A percentile compares a stretch with the other conserved stretches of the same genome.
phyloP scores from a whole-genome alignment of 176 grass and related monocot genomes.

The Pontederia crassipes region DNA sequence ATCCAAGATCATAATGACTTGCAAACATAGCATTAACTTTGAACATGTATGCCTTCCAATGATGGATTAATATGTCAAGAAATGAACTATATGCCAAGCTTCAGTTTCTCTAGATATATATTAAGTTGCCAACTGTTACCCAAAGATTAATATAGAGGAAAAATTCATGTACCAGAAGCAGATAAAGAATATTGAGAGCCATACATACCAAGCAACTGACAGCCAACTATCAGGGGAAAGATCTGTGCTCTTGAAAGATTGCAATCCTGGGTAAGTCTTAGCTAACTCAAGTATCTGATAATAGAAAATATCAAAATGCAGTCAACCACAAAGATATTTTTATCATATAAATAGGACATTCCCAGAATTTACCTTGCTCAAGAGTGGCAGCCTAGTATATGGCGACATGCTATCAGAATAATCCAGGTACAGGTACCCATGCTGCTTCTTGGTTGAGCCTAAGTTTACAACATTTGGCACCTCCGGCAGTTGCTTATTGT shows the following conservation, averaged over 20 bases:
- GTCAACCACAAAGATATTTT: neutral
- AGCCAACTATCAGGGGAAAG: conserved; percentile 89
- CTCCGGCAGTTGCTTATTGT: conserved; percentile 20
- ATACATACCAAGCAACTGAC: conserved; percentile 83
- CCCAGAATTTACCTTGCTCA: conserved; percentile 64
- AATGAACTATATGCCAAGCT: neutral
- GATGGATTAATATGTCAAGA: no score
- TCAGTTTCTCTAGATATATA: neutral
- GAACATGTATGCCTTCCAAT: no score
- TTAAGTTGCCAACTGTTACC: neutral
- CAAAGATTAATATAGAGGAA: neutral
- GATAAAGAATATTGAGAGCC: neutral
- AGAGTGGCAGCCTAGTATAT: conserved; percentile 62
- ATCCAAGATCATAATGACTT: no score
- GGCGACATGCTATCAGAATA: conserved; percentile 74
- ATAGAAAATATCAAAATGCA: neutral
- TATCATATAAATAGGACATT: neutral
- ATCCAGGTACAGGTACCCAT: conserved; percentile 58
- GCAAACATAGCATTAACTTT: no score
- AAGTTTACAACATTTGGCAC: conserved; percentile 38
- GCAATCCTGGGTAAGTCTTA: conserved; percentile 53
- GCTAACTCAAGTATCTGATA: conserved; percentile 64
- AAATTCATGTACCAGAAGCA: neutral
- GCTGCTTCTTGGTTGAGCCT: conserved; percentile 36
- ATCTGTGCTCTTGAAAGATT: conserved; percentile 47